Conservation (phyloP, 192 early-diverging fungal species). For the Gryganskiella cystojenkinii region DNA sequence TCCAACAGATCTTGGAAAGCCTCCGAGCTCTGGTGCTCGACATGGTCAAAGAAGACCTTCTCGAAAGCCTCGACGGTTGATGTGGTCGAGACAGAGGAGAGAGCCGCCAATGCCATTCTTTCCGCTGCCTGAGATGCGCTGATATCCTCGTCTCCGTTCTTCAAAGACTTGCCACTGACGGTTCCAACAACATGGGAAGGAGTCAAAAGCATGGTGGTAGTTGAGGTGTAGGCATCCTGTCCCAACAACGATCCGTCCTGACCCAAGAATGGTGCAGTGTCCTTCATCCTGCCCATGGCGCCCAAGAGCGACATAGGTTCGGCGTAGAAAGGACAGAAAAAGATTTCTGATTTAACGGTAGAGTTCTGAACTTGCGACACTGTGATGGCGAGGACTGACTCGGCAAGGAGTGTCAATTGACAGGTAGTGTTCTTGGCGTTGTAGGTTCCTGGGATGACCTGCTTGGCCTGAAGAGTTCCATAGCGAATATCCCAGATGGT, state of each 20-base stretch:
- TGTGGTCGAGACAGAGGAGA: conserved; percentile 28
- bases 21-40: conserved; percentile 22
- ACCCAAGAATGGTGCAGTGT: conserved; percentile 45
- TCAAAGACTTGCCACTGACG: conserved; percentile 15
- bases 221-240: conserved; percentile 37
- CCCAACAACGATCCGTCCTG: conserved; percentile 19
- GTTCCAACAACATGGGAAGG: conserved; percentile 15
- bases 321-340: conserved; percentile 56
- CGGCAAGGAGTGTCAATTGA: conserved; percentile 51
- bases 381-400: conserved; percentile 55
- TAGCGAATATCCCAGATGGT: conserved; percentile 65
- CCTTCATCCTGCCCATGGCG: conserved; percentile 62
- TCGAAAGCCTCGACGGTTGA: conserved; percentile 36
- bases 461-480: conserved; percentile 62
- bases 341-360: conserved; percentile 54
- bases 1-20: conserved; percentile 19
- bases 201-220: conserved; percentile 26
- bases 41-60: conserved; percentile 46
- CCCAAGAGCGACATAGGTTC: conserved; percentile 63
- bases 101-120: conserved; percentile 11
- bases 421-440: conserved; percentile 24
- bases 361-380: conserved; percentile 35
- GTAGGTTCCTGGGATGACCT: conserved; percentile 22
- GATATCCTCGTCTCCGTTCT: conserved; percentile 7
- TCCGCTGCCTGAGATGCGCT: conserved; percentile 34